These are phyloP conservation scores for Apiospora arundinis DNA, from an alignment of 2,329 filamentous ascomycete genomes.

Conservation along the genomic window DNA sequence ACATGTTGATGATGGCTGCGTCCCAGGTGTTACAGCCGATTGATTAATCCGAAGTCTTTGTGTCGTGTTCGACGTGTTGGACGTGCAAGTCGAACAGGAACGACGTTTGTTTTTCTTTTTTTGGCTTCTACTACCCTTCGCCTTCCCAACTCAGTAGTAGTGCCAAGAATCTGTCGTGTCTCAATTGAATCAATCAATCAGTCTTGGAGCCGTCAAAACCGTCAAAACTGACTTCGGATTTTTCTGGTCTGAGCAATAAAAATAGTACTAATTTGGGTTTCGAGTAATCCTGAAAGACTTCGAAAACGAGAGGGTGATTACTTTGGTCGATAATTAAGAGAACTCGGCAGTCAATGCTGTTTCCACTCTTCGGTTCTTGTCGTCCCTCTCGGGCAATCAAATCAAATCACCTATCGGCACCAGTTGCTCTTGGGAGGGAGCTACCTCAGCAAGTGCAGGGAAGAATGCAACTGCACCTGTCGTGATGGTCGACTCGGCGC, in stretches of 20 bases:
- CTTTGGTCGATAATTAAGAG: not conserved
- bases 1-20: conserved; percentile 20
- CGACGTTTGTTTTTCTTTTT: not conserved
- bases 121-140: too few species aligned
- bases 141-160: not conserved
- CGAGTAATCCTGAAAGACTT: not conserved
- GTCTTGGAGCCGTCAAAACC: too few species aligned
- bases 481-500: not conserved
- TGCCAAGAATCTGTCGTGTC: not conserved
- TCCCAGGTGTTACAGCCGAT: not conserved
- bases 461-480: conserved; percentile 10
- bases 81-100: not conserved
- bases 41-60: not conserved
- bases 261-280: not conserved
- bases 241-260: not conserved
- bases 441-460: not conserved
- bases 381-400: not conserved
- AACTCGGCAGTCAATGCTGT: not conserved
- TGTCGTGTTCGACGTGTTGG: not conserved
- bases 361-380: not conserved
- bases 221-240: not conserved
- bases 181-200: not conserved
- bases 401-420: not conserved
- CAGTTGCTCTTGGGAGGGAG: not conserved
- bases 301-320: not conserved